Evolutionary conservation across 1,284 basidiomycete species (phyloP), one percentile per base, ranked within the genome.

Genomic region (Cutaneotrichosporon cutaneum): DNA sequence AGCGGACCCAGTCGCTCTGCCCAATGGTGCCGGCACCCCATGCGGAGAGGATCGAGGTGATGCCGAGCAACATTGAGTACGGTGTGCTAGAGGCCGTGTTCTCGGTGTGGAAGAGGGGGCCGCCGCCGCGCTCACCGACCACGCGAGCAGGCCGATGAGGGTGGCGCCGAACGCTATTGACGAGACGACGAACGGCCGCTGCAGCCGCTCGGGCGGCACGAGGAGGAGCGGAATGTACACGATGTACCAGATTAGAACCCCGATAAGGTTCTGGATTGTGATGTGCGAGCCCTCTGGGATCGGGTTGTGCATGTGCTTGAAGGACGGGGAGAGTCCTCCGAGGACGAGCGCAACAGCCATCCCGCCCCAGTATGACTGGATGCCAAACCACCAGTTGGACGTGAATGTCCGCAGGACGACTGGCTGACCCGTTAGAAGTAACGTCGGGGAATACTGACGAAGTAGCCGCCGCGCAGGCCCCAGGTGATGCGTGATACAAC

Each of bases 1-100:
- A 73, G 60, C 72, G 67, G n/a, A 69, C 68, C 69, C 69, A 74
- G 60, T 74, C 72, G 42, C 60, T 62, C 58, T 72, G 71, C 18
- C 70, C 69, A 18, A 70, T 63, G 3, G 70, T 73, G 3, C 72
- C 72, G n/a, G 63, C 57, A 6, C 64, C 70, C 70, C 68, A 68
- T 2, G 67, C 63, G 27, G 68, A 58, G 21, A 72, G 62, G n/a
- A 72, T 69, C 16, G 63, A 65, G 8, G 71, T 70, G 59, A 74
- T 70, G 22, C 71, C 72, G 26, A 72, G 62, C 67, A 72, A 68
- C 64, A 74, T 71, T 3, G 67, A 67, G 59, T 65, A 71, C 26
- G 64, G 56, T 5, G 62, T 67, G 14, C 61, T 63, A 16, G 50
- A 11, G 18, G 62, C 62, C 11, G 68, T 66, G 56, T 69, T 67